phyloP scores from a whole-genome alignment of 495 filamentous ascomycete genomes.

The Xylaria palmicola region DNA sequence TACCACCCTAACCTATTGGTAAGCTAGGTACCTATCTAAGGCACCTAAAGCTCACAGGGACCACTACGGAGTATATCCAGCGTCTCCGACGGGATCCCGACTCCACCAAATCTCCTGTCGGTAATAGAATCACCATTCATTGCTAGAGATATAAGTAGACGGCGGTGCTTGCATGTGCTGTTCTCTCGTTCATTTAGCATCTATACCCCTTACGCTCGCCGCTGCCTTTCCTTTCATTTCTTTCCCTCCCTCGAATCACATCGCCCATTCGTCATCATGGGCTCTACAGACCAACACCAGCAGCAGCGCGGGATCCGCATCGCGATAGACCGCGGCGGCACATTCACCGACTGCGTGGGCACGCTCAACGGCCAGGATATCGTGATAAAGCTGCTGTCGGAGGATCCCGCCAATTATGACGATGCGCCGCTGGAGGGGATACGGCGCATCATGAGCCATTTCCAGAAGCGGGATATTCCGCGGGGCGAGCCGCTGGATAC shows the following conservation, averaged over 20 bases:
- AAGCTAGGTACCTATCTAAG: slow-evolving; percentile 7
- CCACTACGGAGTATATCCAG: slow-evolving; percentile 5
- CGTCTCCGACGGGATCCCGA: slow-evolving; percentile 5
- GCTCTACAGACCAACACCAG: slow-evolving; percentile 21
- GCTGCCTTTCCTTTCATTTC: not conserved
- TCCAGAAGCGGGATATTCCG: slow-evolving; percentile 71
- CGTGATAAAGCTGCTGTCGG: slow-evolving; percentile 86
- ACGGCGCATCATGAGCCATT: slow-evolving; percentile 81
- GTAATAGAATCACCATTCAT: not conserved
- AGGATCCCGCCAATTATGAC: slow-evolving; percentile 82
- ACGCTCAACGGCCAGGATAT: slow-evolving; percentile 64
- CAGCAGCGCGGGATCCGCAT: slow-evolving; percentile 52
- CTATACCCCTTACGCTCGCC: not conserved
- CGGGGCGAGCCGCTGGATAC: slow-evolving; percentile 83
- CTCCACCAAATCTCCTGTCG: not conserved
- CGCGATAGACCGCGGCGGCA: slow-evolving; percentile 67
- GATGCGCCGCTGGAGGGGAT: slow-evolving; percentile 93
- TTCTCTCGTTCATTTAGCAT: not conserved
- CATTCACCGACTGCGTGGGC: slow-evolving; percentile 71
- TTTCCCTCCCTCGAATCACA: not conserved
- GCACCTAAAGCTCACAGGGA: too few relatives aligned
- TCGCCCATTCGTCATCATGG: slow-evolving; percentile 20
- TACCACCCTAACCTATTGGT: too few relatives aligned
- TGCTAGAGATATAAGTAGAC: not conserved
- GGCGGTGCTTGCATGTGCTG: not conserved